A percentile compares a stretch with the other conserved stretches of the same genome.
Evolutionary conservation across 2,329 filamentous ascomycete genomes (phyloP).

Genomic region (Fusarium nematophilum): DNA sequence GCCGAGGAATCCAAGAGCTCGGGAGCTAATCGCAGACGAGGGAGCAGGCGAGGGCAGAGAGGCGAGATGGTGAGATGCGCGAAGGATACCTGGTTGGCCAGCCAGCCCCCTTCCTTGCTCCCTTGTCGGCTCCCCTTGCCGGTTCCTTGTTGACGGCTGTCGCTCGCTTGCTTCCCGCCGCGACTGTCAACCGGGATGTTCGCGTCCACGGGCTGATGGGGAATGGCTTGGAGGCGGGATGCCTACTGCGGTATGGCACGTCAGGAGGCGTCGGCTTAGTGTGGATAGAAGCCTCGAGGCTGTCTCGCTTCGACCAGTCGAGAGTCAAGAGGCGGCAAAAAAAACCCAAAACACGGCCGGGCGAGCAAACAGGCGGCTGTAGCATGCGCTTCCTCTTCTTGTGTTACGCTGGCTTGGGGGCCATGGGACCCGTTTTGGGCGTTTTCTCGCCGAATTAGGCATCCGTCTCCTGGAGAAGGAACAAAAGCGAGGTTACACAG

Average conservation of each 20-base stretch:
- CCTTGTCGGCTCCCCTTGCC: too few species aligned
- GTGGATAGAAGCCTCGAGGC: constrained; percentile 4
- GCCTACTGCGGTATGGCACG: too few species aligned
- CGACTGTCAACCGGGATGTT: constrained; percentile 40
- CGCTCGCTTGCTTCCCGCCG: constrained; percentile 45
- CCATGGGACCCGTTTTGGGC: constrained; percentile 22
- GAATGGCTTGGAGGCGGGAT: constrained; percentile 24
- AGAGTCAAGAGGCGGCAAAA: constrained; percentile 8
- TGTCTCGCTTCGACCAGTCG: constrained; percentile 3
- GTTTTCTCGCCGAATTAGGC: constrained; percentile 19
- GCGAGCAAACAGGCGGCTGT: constrained; percentile 25
- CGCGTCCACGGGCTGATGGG: constrained; percentile 13
- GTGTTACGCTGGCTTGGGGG: constrained; percentile 26
- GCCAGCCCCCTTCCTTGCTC: too few species aligned
- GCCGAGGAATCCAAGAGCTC: constrained; percentile 39
- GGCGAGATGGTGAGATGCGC: constrained; percentile 42
- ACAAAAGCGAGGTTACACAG: constrained; percentile 38
- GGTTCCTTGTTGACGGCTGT: constrained; percentile 38
- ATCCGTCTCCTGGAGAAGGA: constrained; percentile 22
- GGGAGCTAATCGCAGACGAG: constrained; percentile 45
- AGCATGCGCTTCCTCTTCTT: constrained; percentile 19
- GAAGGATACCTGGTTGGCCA: constrained; percentile 35
- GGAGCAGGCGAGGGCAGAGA: constrained; percentile 29
- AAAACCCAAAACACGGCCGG: constrained; percentile 24
- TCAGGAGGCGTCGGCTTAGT: constrained; percentile 29